Evolutionary conservation across 2,329 filamentous ascomycete species (phyloP).

Genomic region (Didymella pomorum): DNA sequence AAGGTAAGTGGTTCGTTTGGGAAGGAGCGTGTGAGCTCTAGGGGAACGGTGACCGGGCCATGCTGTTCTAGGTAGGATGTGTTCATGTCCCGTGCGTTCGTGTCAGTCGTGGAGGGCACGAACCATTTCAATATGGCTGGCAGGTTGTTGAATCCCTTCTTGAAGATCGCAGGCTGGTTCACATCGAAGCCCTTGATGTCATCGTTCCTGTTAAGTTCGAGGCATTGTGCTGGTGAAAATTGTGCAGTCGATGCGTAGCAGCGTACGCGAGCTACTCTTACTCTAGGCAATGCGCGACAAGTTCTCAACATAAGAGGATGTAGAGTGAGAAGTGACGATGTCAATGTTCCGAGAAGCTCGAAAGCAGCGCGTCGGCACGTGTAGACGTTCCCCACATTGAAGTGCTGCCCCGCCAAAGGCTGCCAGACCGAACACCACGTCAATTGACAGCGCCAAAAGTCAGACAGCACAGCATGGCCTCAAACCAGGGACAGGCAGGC

Average conservation of each 20-base stretch:
- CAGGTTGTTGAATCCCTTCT: conserved; percentile 28
- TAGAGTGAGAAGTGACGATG: conserved; percentile 10
- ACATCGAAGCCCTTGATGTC: conserved; percentile 27
- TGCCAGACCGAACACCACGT: conserved; percentile 25
- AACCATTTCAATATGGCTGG: conserved; percentile 49
- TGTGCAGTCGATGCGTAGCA: conserved; percentile 20
- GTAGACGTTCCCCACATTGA: conserved; percentile 26
- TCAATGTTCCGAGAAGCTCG: conserved; percentile 5
- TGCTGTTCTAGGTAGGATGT: conserved; percentile 49
- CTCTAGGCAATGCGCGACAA: background rate
- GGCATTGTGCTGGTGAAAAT: conserved; percentile 20
- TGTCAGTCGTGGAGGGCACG: conserved; percentile 7
- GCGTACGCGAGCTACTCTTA: conserved; percentile 11
- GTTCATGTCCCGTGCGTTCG: conserved; percentile 29
- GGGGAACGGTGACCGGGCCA: conserved; percentile 61
- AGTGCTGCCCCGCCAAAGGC: conserved; percentile 34
- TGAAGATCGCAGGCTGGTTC: conserved; percentile 35
- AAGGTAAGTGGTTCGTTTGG: conserved; percentile 55
- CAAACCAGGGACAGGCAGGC: conserved; percentile 39
- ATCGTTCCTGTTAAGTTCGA: conserved; percentile 16
- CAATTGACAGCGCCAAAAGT: conserved; percentile 14
- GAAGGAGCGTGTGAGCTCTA: conserved; percentile 62
- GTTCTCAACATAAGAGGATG: conserved; percentile 19
- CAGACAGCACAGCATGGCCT: conserved; percentile 29
- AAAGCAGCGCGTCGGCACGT: conserved; percentile 34